Evolutionary conservation across 2,329 filamentous ascomycete species (phyloP).

Genomic region (Pestalotiopsis sp.): DNA sequence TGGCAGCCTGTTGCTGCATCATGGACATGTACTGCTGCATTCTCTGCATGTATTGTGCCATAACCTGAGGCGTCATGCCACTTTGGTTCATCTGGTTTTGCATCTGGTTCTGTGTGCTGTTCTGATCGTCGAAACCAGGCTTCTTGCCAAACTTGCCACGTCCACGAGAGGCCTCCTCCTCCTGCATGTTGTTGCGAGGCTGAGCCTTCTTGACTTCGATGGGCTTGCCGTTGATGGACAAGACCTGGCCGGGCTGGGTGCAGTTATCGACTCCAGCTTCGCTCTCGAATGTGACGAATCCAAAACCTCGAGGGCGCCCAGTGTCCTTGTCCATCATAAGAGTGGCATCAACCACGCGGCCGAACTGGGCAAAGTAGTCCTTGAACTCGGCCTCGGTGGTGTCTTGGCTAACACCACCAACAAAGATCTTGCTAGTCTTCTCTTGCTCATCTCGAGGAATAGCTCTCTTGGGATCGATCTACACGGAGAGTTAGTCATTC

Average conservation of each 20-base stretch:
- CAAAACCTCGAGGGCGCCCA: slow-evolving; percentile 92
- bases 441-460: slow-evolving; percentile 98
- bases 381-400: slow-evolving; percentile 96
- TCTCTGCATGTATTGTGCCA: slow-evolving; percentile 97
- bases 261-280: slow-evolving; percentile 94
- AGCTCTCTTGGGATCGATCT: slow-evolving; percentile 98
- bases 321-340: slow-evolving; percentile 99
- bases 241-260: slow-evolving; percentile 65
- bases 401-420: slow-evolving; percentile 96
- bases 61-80: slow-evolving; percentile 90
- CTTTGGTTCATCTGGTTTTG: slow-evolving; percentile 32
- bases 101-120: slow-evolving; percentile 30
- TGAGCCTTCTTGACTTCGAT: slow-evolving; percentile 99
- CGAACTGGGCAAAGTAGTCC: slow-evolving; percentile 95
- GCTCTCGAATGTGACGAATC: slow-evolving; percentile 97
- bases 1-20: slow-evolving; percentile 92
- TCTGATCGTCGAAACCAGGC: slow-evolving; percentile 45
- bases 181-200: slow-evolving; percentile 89
- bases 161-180: slow-evolving; percentile 77
- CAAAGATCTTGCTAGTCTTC: slow-evolving; percentile 98
- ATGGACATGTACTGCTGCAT: slow-evolving; percentile 98
- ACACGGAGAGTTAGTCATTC: slow-evolving; percentile 22
- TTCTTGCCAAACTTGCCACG: slow-evolving; percentile 66
- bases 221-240: slow-evolving; percentile 92
- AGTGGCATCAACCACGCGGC: slow-evolving; percentile 93